Evolutionary conservation across 2,329 filamentous ascomycete species (phyloP), one percentile per base, ranked within the genome.

Genomic region (Aspergillus proliferans): DNA sequence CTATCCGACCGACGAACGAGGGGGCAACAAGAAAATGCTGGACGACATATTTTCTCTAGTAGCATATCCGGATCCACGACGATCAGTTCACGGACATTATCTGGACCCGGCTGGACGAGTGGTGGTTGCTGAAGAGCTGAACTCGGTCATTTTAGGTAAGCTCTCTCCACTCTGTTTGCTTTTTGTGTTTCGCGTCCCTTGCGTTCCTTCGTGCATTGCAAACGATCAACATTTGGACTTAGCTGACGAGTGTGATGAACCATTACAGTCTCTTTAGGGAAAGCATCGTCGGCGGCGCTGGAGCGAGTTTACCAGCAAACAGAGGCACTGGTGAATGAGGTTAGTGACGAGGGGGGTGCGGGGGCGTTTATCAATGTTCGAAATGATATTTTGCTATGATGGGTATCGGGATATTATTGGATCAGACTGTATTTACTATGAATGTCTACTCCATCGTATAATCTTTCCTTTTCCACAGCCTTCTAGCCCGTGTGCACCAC

Each of bases 231-330:
- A 30, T 12, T 12, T 30, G 26, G 26, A 10, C 26, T 12, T 30
- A 30, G 26, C 26, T 30, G 26, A 30, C 26, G 9, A 5, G 9
- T 30, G 10, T 30, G 26, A 12, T 26, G 24, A 26, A 26, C 9
- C 10, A 30, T 30, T 10, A 46, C 59, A 96, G 92, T 89, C 39
- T 94, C 88, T 0, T 77, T 96, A 2, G 93, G 93, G 45, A 94
- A 95, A 71, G 92, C 89, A 0, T 90, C 88, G 3, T 84, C 85
- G 4, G 88, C 93, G 2, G 88, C 90, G 1, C 71, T 98, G 26
- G 92, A 97, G 68, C 85, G 83, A 52, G 68, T 96, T 5, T 90
- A 87, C 63, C 87, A 91, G 52, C 90, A 96, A 71, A 94, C 90
- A 1, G 86, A 84, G 55, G 87, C 88, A 1, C 75, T 97, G 12